These are phyloP conservation scores for Ganoderma meredithae DNA, from an alignment of 1,284 basidiomycete genomes.

Conservation along the genomic window DNA sequence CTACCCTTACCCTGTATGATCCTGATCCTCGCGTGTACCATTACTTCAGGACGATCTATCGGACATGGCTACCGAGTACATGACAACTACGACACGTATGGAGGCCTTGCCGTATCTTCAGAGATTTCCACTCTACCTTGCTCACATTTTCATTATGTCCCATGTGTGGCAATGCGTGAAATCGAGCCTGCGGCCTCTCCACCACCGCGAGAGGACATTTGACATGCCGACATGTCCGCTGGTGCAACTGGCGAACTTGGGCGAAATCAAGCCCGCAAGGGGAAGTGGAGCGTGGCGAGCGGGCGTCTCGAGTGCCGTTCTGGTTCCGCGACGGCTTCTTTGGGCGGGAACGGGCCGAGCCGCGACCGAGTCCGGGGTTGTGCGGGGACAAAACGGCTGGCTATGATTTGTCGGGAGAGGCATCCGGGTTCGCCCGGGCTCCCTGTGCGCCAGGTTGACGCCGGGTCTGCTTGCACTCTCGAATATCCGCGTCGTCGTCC, in stretches of 20 bases:
- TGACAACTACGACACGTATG: constrained; percentile 11
- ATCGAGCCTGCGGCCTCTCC: background rate
- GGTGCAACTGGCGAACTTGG: background rate
- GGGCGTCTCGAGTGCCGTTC: background rate
- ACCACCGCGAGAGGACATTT: background rate
- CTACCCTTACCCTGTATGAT: constrained; percentile 21
- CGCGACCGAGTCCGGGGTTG: constrained; percentile 2
- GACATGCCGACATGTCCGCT: background rate
- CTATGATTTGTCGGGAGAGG: constrained; percentile 39
- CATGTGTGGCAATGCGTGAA: background rate
- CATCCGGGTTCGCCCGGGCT: constrained; percentile 41
- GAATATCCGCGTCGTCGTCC: constrained; percentile 45
- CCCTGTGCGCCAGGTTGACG: constrained; percentile 32
- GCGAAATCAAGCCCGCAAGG: background rate
- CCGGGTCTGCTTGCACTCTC: constrained; percentile 43
- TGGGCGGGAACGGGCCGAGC: constrained; percentile 4
- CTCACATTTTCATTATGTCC: constrained; percentile 1
- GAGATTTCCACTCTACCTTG: background rate
- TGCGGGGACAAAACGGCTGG: constrained; percentile 30
- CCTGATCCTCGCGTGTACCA: constrained; percentile 26
- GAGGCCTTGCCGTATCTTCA: background rate
- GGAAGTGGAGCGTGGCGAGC: too few species aligned
- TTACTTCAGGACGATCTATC: constrained; percentile 24
- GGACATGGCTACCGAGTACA: constrained; percentile 3
- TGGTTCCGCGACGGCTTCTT: background rate